phyloP scores from a whole-genome alignment of 768 basidiomycete genomes.

The Russula abietina region DNA sequence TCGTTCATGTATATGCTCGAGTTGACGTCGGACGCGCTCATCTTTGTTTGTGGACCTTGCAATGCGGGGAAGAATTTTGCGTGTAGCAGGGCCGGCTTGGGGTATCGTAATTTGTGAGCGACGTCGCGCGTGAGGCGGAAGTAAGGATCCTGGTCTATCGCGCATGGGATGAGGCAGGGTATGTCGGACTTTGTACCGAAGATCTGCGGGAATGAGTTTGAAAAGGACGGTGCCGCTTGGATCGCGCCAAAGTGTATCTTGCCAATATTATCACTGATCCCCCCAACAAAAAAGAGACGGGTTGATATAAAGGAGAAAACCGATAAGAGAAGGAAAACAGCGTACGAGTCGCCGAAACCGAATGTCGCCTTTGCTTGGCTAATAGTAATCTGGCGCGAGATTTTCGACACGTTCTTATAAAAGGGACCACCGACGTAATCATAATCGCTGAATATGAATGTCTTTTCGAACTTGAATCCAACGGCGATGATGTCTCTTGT shows the following conservation, averaged over 20 bases:
- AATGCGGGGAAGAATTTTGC: constrained; percentile 98
- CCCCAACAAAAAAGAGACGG: not conserved
- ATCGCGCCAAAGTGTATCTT: constrained; percentile 95
- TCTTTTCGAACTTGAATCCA: constrained; percentile 86
- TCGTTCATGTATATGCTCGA: constrained; percentile 97
- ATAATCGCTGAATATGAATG: constrained; percentile 95
- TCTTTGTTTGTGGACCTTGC: constrained; percentile 97
- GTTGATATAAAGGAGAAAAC: not conserved
- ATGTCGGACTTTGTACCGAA: constrained; percentile 78
- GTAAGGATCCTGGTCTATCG: constrained; percentile 96
- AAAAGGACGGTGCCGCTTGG: constrained; percentile 95
- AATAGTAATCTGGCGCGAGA: constrained; percentile 88
- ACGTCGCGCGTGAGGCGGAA: constrained; percentile 97
- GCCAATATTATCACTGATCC: constrained; percentile 92
- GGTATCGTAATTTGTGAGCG: constrained; percentile 89
- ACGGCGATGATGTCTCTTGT: constrained; percentile 96
- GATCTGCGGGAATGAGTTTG: constrained; percentile 97
- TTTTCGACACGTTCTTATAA: constrained; percentile 89
- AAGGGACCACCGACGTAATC: constrained; percentile 87
- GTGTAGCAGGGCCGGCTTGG: constrained; percentile 88
- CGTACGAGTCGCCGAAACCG: constrained; percentile 93
- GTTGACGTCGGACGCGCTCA: constrained; percentile 94
- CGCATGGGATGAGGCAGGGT: constrained; percentile 93
- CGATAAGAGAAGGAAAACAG: constrained; percentile 14
- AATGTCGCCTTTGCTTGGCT: constrained; percentile 94